Evolutionary conservation across 139 green algal genomes (phyloP).

Genomic region (Mesostigma viride): DNA sequence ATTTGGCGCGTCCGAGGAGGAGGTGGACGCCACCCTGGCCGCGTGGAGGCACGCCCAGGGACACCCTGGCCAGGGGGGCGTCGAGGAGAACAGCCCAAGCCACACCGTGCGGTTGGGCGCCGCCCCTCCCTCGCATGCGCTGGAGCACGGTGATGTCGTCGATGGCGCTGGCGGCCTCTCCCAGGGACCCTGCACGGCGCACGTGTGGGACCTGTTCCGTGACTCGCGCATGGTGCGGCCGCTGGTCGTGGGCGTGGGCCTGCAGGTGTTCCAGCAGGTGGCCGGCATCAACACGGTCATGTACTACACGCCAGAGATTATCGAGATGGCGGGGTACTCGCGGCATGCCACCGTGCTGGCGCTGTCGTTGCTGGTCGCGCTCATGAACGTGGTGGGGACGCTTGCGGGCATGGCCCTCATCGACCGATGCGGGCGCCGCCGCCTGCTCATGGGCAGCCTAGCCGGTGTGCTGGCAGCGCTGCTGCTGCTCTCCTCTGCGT

Average conservation of each 20-base stretch:
- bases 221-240: slow-evolving; percentile 15
- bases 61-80: not conserved
- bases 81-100: not conserved
- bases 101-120: not conserved
- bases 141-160: too few relatives aligned
- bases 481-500: slow-evolving; percentile 29
- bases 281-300: slow-evolving; percentile 70
- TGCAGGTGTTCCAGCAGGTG: slow-evolving; percentile 58
- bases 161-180: too few relatives aligned
- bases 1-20: not conserved
- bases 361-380: slow-evolving; percentile 43
- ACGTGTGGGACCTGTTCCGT: slow-evolving; percentile 12
- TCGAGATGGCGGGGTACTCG: slow-evolving; percentile 52
- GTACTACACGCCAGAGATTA: slow-evolving; percentile 61
- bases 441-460: slow-evolving; percentile 44
- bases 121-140: too few relatives aligned
- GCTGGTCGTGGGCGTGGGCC: slow-evolving; percentile 34
- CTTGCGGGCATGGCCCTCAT: slow-evolving; percentile 37
- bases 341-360: slow-evolving; percentile 45
- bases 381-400: slow-evolving; percentile 50
- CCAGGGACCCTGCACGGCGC: too few relatives aligned
- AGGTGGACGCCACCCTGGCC: slow-evolving; percentile 6
- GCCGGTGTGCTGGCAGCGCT: slow-evolving; percentile 35
- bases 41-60: not conserved
- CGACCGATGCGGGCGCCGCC: slow-evolving; percentile 38